A percentile compares a stretch with the other conserved stretches of the same genome.
These are phyloP conservation scores for Sclerotinia trifoliorum DNA, from an alignment of 2,329 filamentous ascomycete genomes.

Conservation along the genomic window DNA sequence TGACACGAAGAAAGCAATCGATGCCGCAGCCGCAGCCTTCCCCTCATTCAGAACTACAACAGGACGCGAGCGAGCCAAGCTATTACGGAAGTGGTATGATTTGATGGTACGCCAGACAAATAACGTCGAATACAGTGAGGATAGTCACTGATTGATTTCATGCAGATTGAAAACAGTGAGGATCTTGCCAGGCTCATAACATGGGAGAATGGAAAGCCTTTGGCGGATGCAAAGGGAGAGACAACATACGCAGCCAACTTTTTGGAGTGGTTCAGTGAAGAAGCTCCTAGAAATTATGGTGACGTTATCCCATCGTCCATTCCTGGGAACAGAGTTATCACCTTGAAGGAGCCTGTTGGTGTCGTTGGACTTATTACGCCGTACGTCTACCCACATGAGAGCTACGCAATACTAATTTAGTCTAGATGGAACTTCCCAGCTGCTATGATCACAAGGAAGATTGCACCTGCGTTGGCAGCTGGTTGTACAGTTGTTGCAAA, in stretches of 20 bases:
- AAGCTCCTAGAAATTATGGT: conserved; percentile 72
- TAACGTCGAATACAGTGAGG: neutral
- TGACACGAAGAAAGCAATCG: conserved; percentile 80
- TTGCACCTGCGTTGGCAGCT: conserved; percentile 77
- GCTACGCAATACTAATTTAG: conserved; percentile 5
- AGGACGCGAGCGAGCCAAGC: conserved; percentile 69
- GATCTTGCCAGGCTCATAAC: conserved; percentile 82
- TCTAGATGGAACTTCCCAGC: conserved; percentile 78
- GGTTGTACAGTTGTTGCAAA: conserved; percentile 94
- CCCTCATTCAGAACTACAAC: conserved; percentile 68
- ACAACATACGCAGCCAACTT: conserved; percentile 71
- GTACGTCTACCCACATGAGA: conserved; percentile 26
- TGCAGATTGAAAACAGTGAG: conserved; percentile 62
- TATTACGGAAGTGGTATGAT: conserved; percentile 80
- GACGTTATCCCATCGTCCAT: conserved; percentile 70
- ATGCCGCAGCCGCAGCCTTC: conserved; percentile 76
- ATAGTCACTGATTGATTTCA: conserved; percentile 21
- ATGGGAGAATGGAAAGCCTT: conserved; percentile 86
- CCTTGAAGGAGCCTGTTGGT: conserved; percentile 79
- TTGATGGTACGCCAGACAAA: conserved; percentile 53
- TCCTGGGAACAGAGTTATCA: conserved; percentile 72
- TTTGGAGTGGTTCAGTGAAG: conserved; percentile 79
- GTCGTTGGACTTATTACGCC: conserved; percentile 82
- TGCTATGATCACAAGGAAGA: conserved; percentile 71
- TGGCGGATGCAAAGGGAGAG: conserved; percentile 72